Percentiles rank a stretch among this genome's conserved stretches.
Conservation (phyloP, 176 grass and related monocot species). For the Echinochloa phyllopogon region DNA sequence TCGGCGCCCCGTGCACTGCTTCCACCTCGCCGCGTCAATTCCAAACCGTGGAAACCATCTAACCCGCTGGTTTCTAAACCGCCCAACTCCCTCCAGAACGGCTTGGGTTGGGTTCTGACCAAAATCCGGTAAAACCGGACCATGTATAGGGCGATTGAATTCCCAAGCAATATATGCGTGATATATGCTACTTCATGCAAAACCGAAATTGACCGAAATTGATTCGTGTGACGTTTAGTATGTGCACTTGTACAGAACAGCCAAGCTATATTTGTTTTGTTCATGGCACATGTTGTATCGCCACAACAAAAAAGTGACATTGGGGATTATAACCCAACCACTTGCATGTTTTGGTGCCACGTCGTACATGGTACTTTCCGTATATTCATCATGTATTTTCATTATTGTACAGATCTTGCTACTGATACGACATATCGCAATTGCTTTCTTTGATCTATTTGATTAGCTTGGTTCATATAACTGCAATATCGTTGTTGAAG, state of each 20-base stretch:
- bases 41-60: no score
- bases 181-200: no score
- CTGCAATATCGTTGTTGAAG: not conserved
- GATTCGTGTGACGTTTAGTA: not conserved
- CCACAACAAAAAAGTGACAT: not conserved
- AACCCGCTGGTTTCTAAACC: no score
- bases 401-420: not conserved
- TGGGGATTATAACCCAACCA: constrained; percentile 5
- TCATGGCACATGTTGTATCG: not conserved
- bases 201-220: no score
- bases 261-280: not conserved
- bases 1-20: no score
- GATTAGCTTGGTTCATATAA: not conserved
- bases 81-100: no score
- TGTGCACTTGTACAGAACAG: not conserved
- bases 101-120: no score
- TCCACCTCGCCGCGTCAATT: no score
- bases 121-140: no score
- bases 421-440: not conserved
- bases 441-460: not conserved
- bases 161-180: no score
- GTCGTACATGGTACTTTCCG: not conserved
- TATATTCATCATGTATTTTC: not conserved
- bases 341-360: not conserved
- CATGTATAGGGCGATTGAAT: no score